Evolutionary conservation across 75 land plant species (phyloP), one percentile per base, ranked within the genome.

Genomic region (Adiantum capillusveneris): DNA sequence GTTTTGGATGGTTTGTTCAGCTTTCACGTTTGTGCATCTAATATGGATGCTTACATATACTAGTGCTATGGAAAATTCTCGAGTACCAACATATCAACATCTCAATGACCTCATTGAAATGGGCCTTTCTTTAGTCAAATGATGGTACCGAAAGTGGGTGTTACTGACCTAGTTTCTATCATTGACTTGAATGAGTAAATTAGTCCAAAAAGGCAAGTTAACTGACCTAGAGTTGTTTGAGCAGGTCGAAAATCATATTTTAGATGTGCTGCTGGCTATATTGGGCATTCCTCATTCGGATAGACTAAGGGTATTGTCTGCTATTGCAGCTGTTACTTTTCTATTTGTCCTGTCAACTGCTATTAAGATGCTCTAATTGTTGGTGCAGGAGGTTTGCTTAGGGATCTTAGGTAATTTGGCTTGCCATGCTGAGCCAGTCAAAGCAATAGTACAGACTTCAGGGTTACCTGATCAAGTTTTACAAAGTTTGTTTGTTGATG

Each of bases 371-470:
- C 22, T 48, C 17, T 28, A 62, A 46, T 31, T 31, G 26, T 51
- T 41, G 21, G 17, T 28, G 41, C 75, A 88, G 98, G 98, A 94
- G 70, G 88, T 94, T 56, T 75, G 94, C 78, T 56, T 94, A 37
- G 98, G 98, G 48, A 88, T 94, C 1, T 62, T 88, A 52, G 98
- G 83, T 34, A 88, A 94, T 58, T 64, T 94, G 55, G 90, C 95
- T 29, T 94, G 94, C 70, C 95, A 94, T 66, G 84, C 74, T 62
- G 62, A 29, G 60, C 76, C 72, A 12, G 83, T 58, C 41, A 75
- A 74, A 53, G 65, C 53, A 0, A 77, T 94, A 39, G 58, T 53
- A 37, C 60, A 70, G 29, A 70, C 70, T 27, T 59, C 76, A 53
- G 85, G 76, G 31, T 64, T 94, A 67, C 49, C 83, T 18, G 64